phyloP scores from a whole-genome alignment of 2,329 filamentous ascomycete species.

The Ceratocystis diversiconidia region DNA sequence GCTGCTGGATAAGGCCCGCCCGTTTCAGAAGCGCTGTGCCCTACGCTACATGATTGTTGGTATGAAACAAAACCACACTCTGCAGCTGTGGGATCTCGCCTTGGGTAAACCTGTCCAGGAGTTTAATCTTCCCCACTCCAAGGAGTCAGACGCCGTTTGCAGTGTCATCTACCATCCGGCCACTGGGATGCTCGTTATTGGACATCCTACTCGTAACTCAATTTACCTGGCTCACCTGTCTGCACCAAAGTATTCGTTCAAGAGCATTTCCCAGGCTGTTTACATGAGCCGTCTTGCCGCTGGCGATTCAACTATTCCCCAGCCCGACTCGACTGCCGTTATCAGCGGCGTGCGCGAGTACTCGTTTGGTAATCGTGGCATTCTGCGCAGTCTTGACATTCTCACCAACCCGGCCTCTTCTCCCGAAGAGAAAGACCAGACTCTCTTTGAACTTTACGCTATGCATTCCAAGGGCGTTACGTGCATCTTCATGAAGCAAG shows the following conservation, averaged over 20 bases:
- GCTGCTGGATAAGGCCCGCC: conserved; percentile 89
- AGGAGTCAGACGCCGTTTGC: conserved; percentile 94
- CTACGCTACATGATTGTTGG: conserved; percentile 92
- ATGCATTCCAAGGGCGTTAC: conserved; percentile 98
- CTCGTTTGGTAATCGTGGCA: conserved; percentile 73
- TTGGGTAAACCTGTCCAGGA: conserved; percentile 93
- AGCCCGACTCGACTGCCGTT: conserved; percentile 88
- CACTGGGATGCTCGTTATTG: conserved; percentile 86
- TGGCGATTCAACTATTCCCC: conserved; percentile 58
- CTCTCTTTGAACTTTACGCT: conserved; percentile 85
- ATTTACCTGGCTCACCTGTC: conserved; percentile 95
- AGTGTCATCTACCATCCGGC: conserved; percentile 87
- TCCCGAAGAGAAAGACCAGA: conserved; percentile 49
- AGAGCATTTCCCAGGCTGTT: conserved; percentile 69
- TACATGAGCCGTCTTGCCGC: conserved; percentile 68
- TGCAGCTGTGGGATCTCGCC: conserved; percentile 95
- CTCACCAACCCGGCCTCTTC: conserved; percentile 55
- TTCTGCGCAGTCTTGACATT: conserved; percentile 81
- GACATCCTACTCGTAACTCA: conserved; percentile 91
- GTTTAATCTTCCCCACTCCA: conserved; percentile 88
- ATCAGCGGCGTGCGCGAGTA: conserved; percentile 95
- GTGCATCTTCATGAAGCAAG: conserved; percentile 69
- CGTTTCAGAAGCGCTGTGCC: conserved; percentile 78
- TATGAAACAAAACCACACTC: conserved; percentile 96
- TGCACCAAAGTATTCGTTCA: conserved; percentile 79